Evolutionary conservation across 352 stramenopile species (phyloP), one percentile per base, ranked within the genome.

Genomic region (Globisporangium canariense): DNA sequence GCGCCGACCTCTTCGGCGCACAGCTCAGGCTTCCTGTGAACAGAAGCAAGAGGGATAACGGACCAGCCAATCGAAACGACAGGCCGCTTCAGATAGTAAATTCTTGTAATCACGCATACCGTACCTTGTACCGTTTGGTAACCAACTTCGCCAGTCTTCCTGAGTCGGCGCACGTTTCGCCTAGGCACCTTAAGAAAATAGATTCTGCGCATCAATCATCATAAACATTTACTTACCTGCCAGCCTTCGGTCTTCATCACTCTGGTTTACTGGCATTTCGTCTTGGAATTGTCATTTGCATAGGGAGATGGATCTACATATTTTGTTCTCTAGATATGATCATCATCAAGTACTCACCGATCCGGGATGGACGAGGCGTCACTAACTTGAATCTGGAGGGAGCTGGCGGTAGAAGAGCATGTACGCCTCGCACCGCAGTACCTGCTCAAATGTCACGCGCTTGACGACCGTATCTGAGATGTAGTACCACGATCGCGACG

Each of bases 341-440:
- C 4, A 16, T 41, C 4, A 16, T 41, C 36, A 41, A 41, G 36
- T 41, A 52, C 46, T n/a, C 30, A 52, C 46, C 46, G 32, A 36
- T 20, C 20, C 32, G n/a, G n/a, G 11, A 36, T 47, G 41, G 14
- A 9, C 18, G 41, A 11, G 13, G 16, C n/a, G 32, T 58, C 32
- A n/a, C 49, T 58, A 59, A 32, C 28, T 62, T 9, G 16, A 45
- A 22, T 54, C 49, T 1, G 64, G 59, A 4, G 52, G 52, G 41
- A 70, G 51, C 58, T 74, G 77, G 14, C 79, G 75, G 64, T 93
- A 93, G 54, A 91, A 91, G 4, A 93, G 68, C 78, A 93, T 90
- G 60, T 93, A 93, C 13, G 83, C 83, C 69, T 93, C 81, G 51
- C 81, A 90, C 53, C 81, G 70, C 22, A 93, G 68, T 53, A 93